A percentile compares a stretch with the other conserved stretches of the same genome.
These are phyloP conservation scores for Botrytis paeoniae DNA, from an alignment of 2,329 filamentous ascomycete genomes.

Conservation along the genomic window DNA sequence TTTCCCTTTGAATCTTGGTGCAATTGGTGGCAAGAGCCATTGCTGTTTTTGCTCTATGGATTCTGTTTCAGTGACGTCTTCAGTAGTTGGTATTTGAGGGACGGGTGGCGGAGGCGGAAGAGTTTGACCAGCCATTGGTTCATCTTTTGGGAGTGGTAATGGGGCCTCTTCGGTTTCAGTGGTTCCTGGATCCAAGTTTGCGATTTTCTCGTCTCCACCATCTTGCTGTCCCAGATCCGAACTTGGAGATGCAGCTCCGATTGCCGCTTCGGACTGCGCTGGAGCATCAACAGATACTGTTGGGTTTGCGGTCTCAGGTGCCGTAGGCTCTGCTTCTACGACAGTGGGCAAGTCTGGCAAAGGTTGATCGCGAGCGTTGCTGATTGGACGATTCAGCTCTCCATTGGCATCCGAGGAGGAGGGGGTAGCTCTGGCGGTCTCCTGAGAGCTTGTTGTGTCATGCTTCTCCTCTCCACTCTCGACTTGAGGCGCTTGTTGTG, in stretches of 20 bases:
- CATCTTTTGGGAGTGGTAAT: conserved; percentile 28
- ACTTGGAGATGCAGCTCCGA: not conserved
- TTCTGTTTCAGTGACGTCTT: conserved; percentile 29
- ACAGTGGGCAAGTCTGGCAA: conserved; percentile 36
- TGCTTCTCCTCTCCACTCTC: conserved; percentile 24
- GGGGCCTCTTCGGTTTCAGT: conserved; percentile 30
- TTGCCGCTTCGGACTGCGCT: conserved; percentile 5
- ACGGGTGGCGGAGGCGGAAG: conserved; percentile 31
- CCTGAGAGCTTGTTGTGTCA: conserved; percentile 20
- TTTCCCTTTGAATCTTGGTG: conserved; percentile 75
- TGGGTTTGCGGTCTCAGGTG: conserved; percentile 27
- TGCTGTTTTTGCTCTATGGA: conserved; percentile 36
- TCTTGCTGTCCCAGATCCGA: conserved; percentile 26
- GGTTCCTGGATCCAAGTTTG: conserved; percentile 28
- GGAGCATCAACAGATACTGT: conserved; percentile 23
- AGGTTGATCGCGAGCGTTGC: conserved; percentile 33
- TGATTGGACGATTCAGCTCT: conserved; percentile 23
- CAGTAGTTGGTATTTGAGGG: conserved; percentile 31
- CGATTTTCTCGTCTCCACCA: conserved; percentile 30
- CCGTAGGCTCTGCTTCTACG: conserved; percentile 30
- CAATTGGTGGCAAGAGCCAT: conserved; percentile 72
- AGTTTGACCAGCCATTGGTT: conserved; percentile 25
- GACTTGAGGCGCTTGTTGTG: conserved; percentile 23
- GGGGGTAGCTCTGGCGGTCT: conserved; percentile 11
- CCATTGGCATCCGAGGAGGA: conserved; percentile 28